Conservation (phyloP, 108 stramenopile genomes). For the Hondaea fermentalgiana region DNA sequence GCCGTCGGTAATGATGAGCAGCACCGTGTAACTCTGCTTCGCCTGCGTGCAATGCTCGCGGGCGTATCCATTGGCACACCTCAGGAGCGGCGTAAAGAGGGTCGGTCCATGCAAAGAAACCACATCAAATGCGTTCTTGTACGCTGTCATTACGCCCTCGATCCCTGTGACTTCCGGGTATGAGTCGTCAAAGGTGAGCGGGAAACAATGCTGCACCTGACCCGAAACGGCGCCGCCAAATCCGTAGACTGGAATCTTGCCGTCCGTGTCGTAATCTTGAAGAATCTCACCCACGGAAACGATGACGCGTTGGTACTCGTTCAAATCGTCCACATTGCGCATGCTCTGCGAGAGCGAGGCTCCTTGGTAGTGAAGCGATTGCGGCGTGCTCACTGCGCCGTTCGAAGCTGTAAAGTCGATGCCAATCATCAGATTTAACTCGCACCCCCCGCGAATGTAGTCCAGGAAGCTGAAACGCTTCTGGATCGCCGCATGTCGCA, state of each 20-base stretch:
- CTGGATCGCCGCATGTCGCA: not conserved
- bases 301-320: conserved; percentile 14
- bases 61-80: not conserved
- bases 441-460: conserved; percentile 8
- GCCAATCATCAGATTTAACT: not conserved
- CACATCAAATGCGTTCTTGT: not conserved
- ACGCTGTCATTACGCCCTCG: not conserved
- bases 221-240: not conserved
- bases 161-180: not conserved
- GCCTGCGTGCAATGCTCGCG: not conserved
- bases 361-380: not conserved
- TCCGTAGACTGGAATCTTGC: not conserved
- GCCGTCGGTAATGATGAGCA: conserved; percentile 46
- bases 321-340: not conserved
- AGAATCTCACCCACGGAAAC: conserved; percentile 1
- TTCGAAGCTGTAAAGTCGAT: not conserved
- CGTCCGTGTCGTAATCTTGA: not conserved
- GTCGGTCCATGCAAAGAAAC: not conserved
- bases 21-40: conserved; percentile 23
- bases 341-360: not conserved
- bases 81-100: not conserved
- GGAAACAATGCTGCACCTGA: not conserved
- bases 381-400: not conserved
- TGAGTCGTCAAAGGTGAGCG: conserved; percentile 1
- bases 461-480: conserved; percentile 7